Percentiles rank a stretch among this genome's conserved stretches.
Evolutionary conservation across 495 filamentous ascomycete species (phyloP).

Genomic region (Xylaria intraflava): DNA sequence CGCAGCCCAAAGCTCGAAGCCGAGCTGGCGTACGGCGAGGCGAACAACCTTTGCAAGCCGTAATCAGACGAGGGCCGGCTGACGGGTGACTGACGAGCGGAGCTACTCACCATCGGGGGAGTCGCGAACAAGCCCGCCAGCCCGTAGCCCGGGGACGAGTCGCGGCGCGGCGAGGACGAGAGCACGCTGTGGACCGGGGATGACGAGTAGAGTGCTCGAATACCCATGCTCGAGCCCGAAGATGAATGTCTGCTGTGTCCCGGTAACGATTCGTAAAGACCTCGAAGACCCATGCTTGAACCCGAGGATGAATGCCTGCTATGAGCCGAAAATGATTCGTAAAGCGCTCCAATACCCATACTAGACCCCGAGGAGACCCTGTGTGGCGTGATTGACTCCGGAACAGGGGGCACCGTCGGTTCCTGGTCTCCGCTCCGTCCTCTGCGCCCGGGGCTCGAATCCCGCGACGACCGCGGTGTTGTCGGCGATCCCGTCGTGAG

Average conservation of each 20-base stretch:
- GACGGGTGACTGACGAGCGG: background rate
- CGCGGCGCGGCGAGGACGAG: background rate
- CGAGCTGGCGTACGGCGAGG: background rate
- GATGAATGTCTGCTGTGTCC: background rate
- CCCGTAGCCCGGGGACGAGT: slow-evolving; percentile 3
- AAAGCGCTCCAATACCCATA: background rate
- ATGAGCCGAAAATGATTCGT: background rate
- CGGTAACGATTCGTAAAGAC: background rate
- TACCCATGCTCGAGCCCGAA: no score
- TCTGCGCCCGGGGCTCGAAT: background rate
- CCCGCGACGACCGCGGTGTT: slow-evolving; percentile 2
- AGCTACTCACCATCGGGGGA: background rate
- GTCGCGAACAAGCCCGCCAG: background rate
- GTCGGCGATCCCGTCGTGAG: slow-evolving; percentile 2
- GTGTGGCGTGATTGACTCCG: background rate
- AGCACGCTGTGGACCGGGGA: background rate
- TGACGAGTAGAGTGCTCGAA: no score
- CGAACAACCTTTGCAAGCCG: background rate
- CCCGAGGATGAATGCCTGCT: background rate
- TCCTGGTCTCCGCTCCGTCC: background rate
- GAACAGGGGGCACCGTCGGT: background rate
- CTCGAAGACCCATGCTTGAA: background rate
- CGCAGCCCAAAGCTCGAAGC: slow-evolving; percentile 5
- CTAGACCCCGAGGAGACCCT: background rate
- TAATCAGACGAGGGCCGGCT: slow-evolving; percentile 1